These are phyloP conservation scores for Primulina eburnea DNA, from an alignment of 257 asterid species.

Conservation along the genomic window DNA sequence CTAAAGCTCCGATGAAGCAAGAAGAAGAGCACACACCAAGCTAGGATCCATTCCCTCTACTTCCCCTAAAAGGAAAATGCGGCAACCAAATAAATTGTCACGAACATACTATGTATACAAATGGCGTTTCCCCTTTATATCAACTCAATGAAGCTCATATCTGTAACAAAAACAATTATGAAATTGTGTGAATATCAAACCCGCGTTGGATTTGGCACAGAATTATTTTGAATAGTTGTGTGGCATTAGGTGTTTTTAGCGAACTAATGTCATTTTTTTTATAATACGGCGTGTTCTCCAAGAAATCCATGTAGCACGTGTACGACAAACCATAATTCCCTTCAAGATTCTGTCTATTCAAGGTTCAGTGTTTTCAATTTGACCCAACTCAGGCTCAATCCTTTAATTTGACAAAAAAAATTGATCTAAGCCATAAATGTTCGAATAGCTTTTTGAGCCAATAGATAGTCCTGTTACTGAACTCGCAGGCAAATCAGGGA, in stretches of 20 bases:
- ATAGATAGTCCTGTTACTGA: not conserved
- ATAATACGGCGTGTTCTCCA: too few relatives aligned
- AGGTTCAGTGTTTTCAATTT: not conserved
- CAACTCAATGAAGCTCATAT: not conserved
- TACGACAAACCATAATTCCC: not conserved
- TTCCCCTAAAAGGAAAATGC: not conserved
- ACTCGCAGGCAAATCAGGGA: not conserved
- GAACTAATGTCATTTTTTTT: too few relatives aligned
- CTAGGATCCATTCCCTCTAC: not conserved
- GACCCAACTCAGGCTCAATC: not conserved
- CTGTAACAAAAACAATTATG: not conserved
- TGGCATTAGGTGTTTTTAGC: too few relatives aligned
- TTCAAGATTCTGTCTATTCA: not conserved
- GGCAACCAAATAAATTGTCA: not conserved
- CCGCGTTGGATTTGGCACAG: not conserved
- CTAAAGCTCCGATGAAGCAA: slow-evolving; percentile 33
- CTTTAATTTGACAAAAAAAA: not conserved
- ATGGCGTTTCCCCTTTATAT: not conserved
- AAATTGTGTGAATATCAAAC: not conserved
- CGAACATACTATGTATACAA: not conserved
- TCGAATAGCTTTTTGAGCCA: not conserved
- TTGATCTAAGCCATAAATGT: not conserved
- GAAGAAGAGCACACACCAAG: not conserved
- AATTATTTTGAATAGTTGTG: not conserved
- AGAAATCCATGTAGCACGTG: too few relatives aligned